Conservation (phyloP, 345 rosid genomes). For the Populus ilicifolia region DNA sequence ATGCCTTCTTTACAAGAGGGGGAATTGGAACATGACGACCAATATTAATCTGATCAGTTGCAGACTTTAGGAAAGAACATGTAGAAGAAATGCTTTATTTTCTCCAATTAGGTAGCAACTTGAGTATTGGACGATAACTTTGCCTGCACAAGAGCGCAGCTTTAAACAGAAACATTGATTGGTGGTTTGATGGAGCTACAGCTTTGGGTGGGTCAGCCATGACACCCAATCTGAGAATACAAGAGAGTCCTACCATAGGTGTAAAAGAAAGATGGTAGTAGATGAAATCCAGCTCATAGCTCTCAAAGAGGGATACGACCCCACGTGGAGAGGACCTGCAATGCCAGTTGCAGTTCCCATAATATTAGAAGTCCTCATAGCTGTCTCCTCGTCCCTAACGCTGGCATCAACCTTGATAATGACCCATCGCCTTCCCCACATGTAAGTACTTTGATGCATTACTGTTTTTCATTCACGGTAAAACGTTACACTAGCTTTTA, state of each 20-base stretch:
- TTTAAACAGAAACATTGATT: neutral
- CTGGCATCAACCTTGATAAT: conserved; percentile 19
- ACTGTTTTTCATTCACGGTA: no score
- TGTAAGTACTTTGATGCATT: no score
- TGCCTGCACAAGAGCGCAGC: neutral
- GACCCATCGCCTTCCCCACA: conserved; percentile 8
- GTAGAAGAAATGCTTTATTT: no score
- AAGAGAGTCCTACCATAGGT: neutral
- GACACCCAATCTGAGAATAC: neutral
- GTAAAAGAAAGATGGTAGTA: conserved; percentile 17
- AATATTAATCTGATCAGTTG: no score
- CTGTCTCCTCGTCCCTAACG: conserved; percentile 47
- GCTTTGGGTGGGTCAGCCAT: neutral
- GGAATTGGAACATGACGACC: no score
- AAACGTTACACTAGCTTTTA: no score
- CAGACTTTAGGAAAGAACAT: no score
- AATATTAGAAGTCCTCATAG: conserved; percentile 19
- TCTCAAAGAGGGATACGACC: conserved; percentile 24
- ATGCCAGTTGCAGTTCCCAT: conserved; percentile 42
- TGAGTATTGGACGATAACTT: neutral
- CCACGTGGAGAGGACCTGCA: conserved; percentile 44
- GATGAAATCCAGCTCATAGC: conserved; percentile 45
- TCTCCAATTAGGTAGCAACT: neutral
- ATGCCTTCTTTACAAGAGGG: no score
- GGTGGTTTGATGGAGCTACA: neutral